These are phyloP conservation scores for Diaporthe humulicola DNA, from an alignment of 2,329 filamentous ascomycete genomes.

Conservation along the genomic window DNA sequence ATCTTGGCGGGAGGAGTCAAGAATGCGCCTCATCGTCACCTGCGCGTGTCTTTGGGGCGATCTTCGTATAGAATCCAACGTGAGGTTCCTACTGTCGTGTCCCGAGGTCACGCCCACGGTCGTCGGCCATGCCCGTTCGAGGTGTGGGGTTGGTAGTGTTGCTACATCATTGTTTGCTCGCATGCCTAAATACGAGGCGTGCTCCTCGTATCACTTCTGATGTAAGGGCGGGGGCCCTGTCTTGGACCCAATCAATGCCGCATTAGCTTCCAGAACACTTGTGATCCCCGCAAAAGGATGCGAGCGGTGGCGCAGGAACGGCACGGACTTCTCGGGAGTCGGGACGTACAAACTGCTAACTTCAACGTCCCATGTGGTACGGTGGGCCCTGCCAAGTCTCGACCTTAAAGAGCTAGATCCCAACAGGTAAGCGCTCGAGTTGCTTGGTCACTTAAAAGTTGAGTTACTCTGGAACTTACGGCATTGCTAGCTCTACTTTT, in stretches of 20 bases:
- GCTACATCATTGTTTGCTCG: slow-evolving; percentile 16
- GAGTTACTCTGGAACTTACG: background rate
- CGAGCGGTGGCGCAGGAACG: slow-evolving; percentile 23
- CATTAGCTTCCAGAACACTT: slow-evolving; percentile 24
- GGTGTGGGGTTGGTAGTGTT: slow-evolving; percentile 3
- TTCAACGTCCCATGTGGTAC: slow-evolving; percentile 17
- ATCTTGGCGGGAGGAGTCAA: slow-evolving; percentile 29
- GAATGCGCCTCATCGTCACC: slow-evolving; percentile 30
- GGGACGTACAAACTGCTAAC: background rate
- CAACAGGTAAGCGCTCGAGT: background rate
- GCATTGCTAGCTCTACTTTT: background rate
- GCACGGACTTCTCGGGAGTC: slow-evolving; percentile 30
- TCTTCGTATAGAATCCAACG: slow-evolving; percentile 29
- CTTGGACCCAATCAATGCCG: slow-evolving; percentile 28
- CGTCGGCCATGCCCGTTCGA: slow-evolving; percentile 13
- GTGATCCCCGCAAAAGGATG: slow-evolving; percentile 29
- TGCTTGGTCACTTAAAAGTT: background rate
- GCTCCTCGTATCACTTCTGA: slow-evolving; percentile 26
- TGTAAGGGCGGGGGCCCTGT: slow-evolving; percentile 27
- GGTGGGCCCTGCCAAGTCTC: slow-evolving; percentile 19
- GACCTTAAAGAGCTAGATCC: background rate
- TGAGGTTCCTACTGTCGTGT: slow-evolving; percentile 17
- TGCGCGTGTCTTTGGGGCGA: slow-evolving; percentile 8
- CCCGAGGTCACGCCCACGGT: slow-evolving; percentile 5
- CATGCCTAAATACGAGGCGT: slow-evolving; percentile 1